phyloP scores from a whole-genome alignment of 1,284 basidiomycete genomes.

The Ceratobasidium sp. region DNA sequence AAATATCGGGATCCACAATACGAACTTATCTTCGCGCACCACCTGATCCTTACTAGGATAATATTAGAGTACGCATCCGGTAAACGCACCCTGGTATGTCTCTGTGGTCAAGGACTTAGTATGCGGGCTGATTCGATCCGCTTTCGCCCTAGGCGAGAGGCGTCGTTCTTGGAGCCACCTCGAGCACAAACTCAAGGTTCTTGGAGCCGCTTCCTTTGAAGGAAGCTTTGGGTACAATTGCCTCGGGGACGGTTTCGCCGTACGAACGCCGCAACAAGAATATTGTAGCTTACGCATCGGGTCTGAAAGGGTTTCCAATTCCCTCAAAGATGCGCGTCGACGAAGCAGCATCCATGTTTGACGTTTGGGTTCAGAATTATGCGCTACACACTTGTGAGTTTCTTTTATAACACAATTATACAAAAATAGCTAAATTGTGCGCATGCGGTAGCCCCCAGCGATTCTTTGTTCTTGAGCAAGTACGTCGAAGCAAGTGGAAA shows the following conservation, averaged over 20 bases:
- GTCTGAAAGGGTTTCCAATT: constrained; percentile 65
- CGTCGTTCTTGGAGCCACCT: constrained; percentile 73
- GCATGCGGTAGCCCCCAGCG: constrained; percentile 59
- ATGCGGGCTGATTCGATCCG: constrained; percentile 44
- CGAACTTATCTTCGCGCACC: constrained; percentile 75
- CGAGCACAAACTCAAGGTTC: constrained; percentile 65
- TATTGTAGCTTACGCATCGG: constrained; percentile 64
- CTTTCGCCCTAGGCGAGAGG: constrained; percentile 63
- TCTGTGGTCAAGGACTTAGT: background rate
- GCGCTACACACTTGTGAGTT: constrained; percentile 63
- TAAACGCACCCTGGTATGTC: constrained; percentile 70
- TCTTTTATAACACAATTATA: constrained; percentile 38
- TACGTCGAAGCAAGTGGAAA: constrained; percentile 79
- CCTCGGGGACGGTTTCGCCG: constrained; percentile 57
- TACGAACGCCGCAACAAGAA: constrained; percentile 63
- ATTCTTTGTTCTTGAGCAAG: constrained; percentile 76
- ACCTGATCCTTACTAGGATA: constrained; percentile 83
- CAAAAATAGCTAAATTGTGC: background rate
- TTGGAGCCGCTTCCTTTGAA: constrained; percentile 67
- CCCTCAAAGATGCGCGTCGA: constrained; percentile 58
- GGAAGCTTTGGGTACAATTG: constrained; percentile 61
- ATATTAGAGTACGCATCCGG: constrained; percentile 82
- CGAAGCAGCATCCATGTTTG: constrained; percentile 75
- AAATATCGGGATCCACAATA: constrained; percentile 85
- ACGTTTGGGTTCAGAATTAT: constrained; percentile 72